These are phyloP conservation scores for Backusella circina DNA, from an alignment of 192 early-diverging fungal genomes.

Conservation along the genomic window DNA sequence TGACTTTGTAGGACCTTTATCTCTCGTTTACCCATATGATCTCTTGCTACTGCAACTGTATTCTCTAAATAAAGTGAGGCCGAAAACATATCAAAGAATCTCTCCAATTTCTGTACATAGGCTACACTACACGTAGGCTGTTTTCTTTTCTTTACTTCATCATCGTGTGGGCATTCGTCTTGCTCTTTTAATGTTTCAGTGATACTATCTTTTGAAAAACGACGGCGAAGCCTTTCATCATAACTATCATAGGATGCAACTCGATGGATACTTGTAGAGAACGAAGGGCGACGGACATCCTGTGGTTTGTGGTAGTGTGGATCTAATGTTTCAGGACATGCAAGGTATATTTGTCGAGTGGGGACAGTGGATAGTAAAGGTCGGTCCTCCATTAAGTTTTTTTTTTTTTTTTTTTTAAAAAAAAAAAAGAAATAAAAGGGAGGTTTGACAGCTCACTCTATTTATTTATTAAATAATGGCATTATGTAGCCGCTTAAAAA, in stretches of 20 bases:
- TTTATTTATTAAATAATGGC: too few relatives aligned
- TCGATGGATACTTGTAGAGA: background rate
- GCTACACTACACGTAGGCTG: background rate
- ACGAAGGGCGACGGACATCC: background rate
- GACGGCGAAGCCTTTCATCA: background rate
- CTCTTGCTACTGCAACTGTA: constrained; percentile 71
- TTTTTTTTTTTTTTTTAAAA: too few relatives aligned
- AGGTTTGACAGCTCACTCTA: too few relatives aligned
- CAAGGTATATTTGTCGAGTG: background rate
- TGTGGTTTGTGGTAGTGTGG: background rate
- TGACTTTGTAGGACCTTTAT: background rate
- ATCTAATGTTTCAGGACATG: background rate
- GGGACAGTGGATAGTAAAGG: background rate
- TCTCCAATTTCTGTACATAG: background rate
- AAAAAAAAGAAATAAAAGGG: too few relatives aligned
- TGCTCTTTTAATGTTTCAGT: background rate
- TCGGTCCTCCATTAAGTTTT: background rate
- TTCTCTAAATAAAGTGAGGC: constrained; percentile 54
- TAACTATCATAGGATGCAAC: background rate
- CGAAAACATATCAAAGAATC: background rate
- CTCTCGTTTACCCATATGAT: constrained; percentile 57
- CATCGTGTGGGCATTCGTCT: background rate
- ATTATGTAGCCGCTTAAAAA: too few relatives aligned
- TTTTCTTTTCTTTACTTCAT: background rate
- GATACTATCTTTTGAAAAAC: background rate